Evolutionary conservation across 2,329 filamentous ascomycete species (phyloP), one percentile per base, ranked within the genome.

Genomic region (Stagonosporopsis vannaccii): DNA sequence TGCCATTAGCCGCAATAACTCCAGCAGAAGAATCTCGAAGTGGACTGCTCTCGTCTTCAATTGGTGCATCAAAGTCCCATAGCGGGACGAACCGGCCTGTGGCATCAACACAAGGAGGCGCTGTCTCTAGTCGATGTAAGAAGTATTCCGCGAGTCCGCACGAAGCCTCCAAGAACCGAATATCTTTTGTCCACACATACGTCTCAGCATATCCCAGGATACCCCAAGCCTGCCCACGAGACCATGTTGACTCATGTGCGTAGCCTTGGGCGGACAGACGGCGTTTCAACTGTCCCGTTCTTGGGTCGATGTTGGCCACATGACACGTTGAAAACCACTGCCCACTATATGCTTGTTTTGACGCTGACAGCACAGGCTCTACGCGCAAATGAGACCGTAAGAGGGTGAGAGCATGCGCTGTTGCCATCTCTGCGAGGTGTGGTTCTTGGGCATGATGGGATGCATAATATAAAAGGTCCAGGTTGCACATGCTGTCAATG

Each of bases 11-110:
- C 0, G 77, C 73, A 13, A 79, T 74, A 4, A 78, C 52, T 0
- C 76, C 77, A 1, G 79, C 79, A 33, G 72, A 77, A 2, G 77
- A 77, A 46, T 81, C 79, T 1, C 74, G 66, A 1, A 77, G 74
- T 25, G 75, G 71, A 6, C 37, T 42, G 2, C 36, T 68, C n/a
- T 53, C 47, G 30, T 61, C 25, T 25, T 62, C 59, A 0, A 64
- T 63, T 48, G 81, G 81, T 0, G 80, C 80, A 57, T 82, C 77
- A 45, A 81, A 82, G 49, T 82, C 80, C 80, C 79, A 82, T 11
- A 75, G 74, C 2, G 79, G 78, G 0, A 81, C 75, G 0, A 66
- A 62, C 20, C 68, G 69, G 0, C 51, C 58, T 17, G 28, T 33
- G 7, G 57, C 47, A 32, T 51, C 22, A 4, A 64, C 58, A 46